phyloP scores from a whole-genome alignment of 148 eudicot species.

The Cornus suecica region DNA sequence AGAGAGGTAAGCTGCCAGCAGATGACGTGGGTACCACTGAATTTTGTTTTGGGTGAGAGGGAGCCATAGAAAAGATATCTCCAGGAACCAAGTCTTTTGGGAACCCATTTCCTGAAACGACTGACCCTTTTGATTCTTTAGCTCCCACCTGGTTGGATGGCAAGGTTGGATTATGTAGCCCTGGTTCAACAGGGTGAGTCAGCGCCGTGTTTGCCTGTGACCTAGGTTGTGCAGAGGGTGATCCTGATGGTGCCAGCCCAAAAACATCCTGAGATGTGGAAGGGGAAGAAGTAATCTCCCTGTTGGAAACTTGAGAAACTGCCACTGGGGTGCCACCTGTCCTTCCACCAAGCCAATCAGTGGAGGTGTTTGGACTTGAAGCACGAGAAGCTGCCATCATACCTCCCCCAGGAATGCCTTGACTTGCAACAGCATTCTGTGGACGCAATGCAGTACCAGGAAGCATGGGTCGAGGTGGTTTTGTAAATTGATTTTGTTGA shows the following conservation, averaged over 20 bases:
- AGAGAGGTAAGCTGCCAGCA: conserved; percentile 31
- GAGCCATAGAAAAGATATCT: conserved; percentile 51
- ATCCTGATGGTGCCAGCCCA: conserved; percentile 26
- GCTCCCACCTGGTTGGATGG: conserved; percentile 26
- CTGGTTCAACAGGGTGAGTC: conserved; percentile 34
- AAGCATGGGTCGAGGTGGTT: conserved; percentile 55
- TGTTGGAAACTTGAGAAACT: conserved; percentile 31
- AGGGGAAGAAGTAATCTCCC: conserved; percentile 28
- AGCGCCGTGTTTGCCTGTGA: conserved; percentile 37
- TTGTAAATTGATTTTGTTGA: conserved; percentile 48
- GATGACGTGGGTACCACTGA: conserved; percentile 29
- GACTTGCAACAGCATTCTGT: conserved; percentile 44
- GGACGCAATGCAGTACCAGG: conserved; percentile 36
- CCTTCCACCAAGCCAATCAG: conserved; percentile 40
- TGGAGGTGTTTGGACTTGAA: conserved; percentile 31
- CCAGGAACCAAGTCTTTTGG: conserved; percentile 55
- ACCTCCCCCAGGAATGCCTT: conserved; percentile 46
- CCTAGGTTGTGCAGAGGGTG: conserved; percentile 39
- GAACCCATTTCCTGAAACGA: conserved; percentile 68
- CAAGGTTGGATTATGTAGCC: conserved; percentile 21
- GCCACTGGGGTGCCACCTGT: conserved; percentile 36
- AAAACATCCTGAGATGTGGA: conserved; percentile 36
- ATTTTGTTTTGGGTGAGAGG: conserved; percentile 41
- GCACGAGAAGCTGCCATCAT: conserved; percentile 25
- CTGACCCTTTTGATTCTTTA: conserved; percentile 39